phyloP scores from a whole-genome alignment of 495 filamentous ascomycete species.

The Tuber aestivum region DNA sequence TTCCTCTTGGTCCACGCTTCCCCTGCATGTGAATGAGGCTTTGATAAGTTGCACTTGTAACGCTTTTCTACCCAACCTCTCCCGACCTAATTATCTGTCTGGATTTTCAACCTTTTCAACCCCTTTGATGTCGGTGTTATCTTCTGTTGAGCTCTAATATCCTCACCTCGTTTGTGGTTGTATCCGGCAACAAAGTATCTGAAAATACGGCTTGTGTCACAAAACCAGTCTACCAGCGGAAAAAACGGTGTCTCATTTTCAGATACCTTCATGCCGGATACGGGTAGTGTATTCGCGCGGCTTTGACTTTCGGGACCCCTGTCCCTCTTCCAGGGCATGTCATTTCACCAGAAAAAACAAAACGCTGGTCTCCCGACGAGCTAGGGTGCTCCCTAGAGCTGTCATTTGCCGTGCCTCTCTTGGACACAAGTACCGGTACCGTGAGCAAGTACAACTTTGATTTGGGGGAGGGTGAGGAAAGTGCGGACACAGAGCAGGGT shows the following conservation, averaged over 20 bases:
- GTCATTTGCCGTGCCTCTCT: background rate
- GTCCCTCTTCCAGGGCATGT: background rate
- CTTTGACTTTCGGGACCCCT: background rate
- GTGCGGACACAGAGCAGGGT: constrained; percentile 28
- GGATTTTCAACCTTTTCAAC: background rate
- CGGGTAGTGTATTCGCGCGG: background rate
- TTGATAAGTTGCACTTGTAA: constrained; percentile 2
- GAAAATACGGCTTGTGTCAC: too few species aligned
- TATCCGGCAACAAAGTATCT: too few species aligned
- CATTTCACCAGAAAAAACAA: background rate
- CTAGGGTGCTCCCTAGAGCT: background rate
- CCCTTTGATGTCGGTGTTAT: background rate
- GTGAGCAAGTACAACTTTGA: background rate
- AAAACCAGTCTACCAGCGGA: too few species aligned
- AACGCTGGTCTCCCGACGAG: background rate
- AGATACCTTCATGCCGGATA: too few species aligned
- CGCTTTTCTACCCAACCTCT: background rate
- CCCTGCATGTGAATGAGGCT: background rate
- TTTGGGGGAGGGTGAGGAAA: constrained; percentile 11
- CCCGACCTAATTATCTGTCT: background rate
- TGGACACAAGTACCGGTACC: background rate
- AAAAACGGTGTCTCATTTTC: too few species aligned
- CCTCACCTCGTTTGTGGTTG: background rate
- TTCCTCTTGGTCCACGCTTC: background rate
- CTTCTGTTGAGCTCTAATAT: background rate